Evolutionary conservation across 2,329 filamentous ascomycete genomes (phyloP).

Genomic region (Colletotrichum orbiculare): DNA sequence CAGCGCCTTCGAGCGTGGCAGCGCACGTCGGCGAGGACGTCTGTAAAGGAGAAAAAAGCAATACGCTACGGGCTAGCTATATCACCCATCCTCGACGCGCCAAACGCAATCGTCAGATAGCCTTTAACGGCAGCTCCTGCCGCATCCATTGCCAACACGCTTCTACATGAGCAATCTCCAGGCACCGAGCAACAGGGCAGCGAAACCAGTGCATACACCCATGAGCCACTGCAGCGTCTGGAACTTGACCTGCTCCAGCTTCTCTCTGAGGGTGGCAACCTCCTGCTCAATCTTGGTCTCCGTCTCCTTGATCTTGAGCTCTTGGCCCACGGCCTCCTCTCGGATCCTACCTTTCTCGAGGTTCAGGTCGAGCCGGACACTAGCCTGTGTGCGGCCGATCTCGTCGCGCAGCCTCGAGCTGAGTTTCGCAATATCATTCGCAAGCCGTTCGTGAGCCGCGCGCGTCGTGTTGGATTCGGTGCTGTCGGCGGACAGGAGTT

Average conservation of each 20-base stretch:
- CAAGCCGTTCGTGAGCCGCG: conserved; percentile 89
- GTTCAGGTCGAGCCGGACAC: conserved; percentile 91
- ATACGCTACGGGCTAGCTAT: no score
- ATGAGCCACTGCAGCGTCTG: conserved; percentile 98
- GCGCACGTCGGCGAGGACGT: no score
- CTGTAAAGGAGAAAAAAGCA: no score
- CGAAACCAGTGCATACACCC: conserved; percentile 79
- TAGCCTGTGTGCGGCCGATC: conserved; percentile 92
- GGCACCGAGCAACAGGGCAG: conserved; percentile 74
- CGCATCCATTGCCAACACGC: not conserved
- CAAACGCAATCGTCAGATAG: no score
- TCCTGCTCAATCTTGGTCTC: conserved; percentile 99
- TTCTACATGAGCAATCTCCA: conserved; percentile 75
- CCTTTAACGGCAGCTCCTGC: no score
- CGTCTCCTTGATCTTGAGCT: conserved; percentile 98
- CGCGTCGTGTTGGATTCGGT: conserved; percentile 91
- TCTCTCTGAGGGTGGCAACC: conserved; percentile 88
- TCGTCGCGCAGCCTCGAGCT: conserved; percentile 91
- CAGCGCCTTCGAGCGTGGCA: no score
- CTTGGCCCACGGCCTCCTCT: conserved; percentile 95
- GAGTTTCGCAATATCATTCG: conserved; percentile 94
- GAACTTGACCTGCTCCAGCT: conserved; percentile 97
- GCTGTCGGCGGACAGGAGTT: conserved; percentile 90
- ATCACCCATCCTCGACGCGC: no score
- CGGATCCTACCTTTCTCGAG: conserved; percentile 96